Evolutionary conservation across 495 filamentous ascomycete genomes (phyloP).

Genomic region (Aspergillus incahuasiensis): DNA sequence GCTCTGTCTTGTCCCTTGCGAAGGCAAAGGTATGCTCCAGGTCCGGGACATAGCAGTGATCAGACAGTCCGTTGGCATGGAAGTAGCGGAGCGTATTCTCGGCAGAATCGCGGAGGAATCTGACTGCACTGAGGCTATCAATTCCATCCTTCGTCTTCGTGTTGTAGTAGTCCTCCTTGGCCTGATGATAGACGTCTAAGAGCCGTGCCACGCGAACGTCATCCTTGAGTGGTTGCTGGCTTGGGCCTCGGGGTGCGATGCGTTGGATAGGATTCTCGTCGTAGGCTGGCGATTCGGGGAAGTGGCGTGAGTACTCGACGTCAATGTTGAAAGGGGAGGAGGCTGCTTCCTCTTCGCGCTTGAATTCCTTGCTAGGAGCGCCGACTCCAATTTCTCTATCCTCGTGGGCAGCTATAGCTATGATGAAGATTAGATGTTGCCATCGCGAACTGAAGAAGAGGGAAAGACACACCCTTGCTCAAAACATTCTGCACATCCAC

Average conservation of each 20-base stretch:
- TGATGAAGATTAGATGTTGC: background rate
- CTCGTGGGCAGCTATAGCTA: background rate
- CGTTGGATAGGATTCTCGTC: background rate
- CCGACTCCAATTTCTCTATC: background rate
- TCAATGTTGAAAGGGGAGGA: background rate
- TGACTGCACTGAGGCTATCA: slow-evolving; percentile 26
- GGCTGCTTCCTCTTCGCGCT: background rate
- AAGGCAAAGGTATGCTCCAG: slow-evolving; percentile 25
- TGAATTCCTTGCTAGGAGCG: background rate
- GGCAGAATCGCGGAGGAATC: slow-evolving; percentile 47
- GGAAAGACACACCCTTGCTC: slow-evolving; percentile 14
- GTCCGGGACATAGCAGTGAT: slow-evolving; percentile 28
- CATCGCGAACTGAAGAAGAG: background rate
- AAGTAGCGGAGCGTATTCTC: slow-evolving; percentile 42
- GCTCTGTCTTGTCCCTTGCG: slow-evolving; percentile 30
- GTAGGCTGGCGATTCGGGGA: background rate
- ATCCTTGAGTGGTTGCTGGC: background rate
- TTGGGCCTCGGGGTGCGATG: background rate
- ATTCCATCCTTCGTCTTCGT: slow-evolving; percentile 17
- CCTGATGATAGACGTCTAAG: slow-evolving; percentile 31
- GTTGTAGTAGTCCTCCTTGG: slow-evolving; percentile 36
- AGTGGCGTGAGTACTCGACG: slow-evolving; percentile 1
- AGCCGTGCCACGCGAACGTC: slow-evolving; percentile 26
- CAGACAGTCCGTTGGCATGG: slow-evolving; percentile 15
- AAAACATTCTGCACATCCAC: slow-evolving; percentile 17